These are phyloP conservation scores for Trametes pubescens DNA, from an alignment of 1,284 basidiomycete genomes.

Conservation along the genomic window DNA sequence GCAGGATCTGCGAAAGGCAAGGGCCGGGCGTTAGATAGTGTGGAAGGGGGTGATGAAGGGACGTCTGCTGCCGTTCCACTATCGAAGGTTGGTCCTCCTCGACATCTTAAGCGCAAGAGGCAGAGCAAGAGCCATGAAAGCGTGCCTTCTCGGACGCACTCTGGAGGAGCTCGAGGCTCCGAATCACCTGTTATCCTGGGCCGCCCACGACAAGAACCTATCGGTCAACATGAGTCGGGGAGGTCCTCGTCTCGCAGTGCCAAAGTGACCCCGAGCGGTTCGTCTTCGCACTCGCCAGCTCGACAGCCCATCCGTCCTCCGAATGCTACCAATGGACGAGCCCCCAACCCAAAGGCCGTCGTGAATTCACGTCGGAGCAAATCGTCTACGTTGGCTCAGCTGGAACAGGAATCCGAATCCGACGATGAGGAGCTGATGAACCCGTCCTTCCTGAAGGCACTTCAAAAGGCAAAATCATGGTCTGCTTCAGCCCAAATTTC, in stretches of 20 bases:
- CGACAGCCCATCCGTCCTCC: background rate
- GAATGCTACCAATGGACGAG: background rate
- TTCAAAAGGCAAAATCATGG: background rate
- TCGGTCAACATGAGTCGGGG: background rate
- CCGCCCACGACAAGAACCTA: background rate
- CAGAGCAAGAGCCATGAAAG: conserved; percentile 8
- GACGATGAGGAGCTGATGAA: conserved; percentile 1
- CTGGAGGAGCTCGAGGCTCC: background rate
- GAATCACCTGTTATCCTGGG: too few relatives aligned
- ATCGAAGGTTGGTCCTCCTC: conserved; percentile 33
- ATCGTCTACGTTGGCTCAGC: background rate
- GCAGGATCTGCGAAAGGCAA: conserved; percentile 5
- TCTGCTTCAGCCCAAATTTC: conserved; percentile 4
- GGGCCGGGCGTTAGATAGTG: background rate
- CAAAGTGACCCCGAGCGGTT: background rate
- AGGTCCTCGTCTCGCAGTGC: background rate
- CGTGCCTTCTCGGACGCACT: background rate
- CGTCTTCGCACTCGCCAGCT: background rate
- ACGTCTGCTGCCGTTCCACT: conserved; percentile 3
- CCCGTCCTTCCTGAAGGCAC: background rate
- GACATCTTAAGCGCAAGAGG: conserved; percentile 25
- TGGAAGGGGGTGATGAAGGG: background rate
- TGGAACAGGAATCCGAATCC: conserved; percentile 2
- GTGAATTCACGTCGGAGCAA: background rate
- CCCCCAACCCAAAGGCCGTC: background rate